phyloP scores from a whole-genome alignment of 2,329 filamentous ascomycete species.

The Penicillium sp. region DNA sequence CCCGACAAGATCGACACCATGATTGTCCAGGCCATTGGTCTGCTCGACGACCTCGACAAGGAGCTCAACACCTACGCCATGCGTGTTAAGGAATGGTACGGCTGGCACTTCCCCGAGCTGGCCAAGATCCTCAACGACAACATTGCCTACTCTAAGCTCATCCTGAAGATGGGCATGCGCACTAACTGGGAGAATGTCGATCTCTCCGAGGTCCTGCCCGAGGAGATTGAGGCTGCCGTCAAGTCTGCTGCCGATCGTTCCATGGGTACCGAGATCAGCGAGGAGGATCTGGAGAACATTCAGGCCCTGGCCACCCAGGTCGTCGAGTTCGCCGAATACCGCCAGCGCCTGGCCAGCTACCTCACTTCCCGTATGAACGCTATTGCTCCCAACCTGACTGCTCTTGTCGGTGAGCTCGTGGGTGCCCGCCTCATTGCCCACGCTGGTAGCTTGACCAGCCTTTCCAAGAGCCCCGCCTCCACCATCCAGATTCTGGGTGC shows the following conservation, averaged over 20 bases:
- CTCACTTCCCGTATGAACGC: slow-evolving; percentile 91
- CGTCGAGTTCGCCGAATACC: slow-evolving; percentile 84
- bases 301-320: slow-evolving; percentile 88
- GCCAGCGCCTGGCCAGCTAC: slow-evolving; percentile 80
- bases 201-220: slow-evolving; percentile 83
- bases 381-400: slow-evolving; percentile 91
- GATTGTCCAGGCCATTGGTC: slow-evolving; percentile 94
- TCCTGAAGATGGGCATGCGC: slow-evolving; percentile 84
- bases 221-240: slow-evolving; percentile 86
- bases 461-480: slow-evolving; percentile 90
- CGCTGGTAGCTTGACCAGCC: slow-evolving; percentile 85
- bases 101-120: slow-evolving; percentile 99
- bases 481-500: slow-evolving; percentile 98
- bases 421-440: slow-evolving; percentile 93
- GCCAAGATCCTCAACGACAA: slow-evolving; percentile 97
- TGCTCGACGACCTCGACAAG: slow-evolving; percentile 95
- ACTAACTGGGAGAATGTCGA: slow-evolving; percentile 70
- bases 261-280: slow-evolving; percentile 96
- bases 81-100: slow-evolving; percentile 99
- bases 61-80: slow-evolving; percentile 98
- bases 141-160: slow-evolving; percentile 82
- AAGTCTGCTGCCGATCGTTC: slow-evolving; percentile 94
- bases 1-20: slow-evolving; percentile 98
- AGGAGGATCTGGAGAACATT: slow-evolving; percentile 90
- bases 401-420: slow-evolving; percentile 86